phyloP scores from a whole-genome alignment of 768 basidiomycete species.

The Russula abietina region DNA sequence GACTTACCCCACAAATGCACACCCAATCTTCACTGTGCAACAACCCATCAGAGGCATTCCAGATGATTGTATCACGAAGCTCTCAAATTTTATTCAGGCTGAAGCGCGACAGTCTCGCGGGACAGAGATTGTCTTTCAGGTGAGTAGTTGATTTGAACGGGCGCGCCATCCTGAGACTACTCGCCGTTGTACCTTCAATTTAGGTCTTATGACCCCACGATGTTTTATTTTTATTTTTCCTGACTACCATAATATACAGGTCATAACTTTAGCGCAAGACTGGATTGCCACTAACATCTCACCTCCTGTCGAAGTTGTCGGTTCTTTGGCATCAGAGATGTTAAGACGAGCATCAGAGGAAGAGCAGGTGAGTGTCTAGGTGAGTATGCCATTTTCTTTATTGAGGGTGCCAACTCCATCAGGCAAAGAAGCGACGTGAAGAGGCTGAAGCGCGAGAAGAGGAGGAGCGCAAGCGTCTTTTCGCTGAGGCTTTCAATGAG shows the following conservation, averaged over 20 bases:
- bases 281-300: slow-evolving; percentile 58
- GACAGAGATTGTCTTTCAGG: slow-evolving; percentile 75
- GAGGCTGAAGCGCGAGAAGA: slow-evolving; percentile 48
- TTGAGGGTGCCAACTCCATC: background rate
- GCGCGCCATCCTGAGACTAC: background rate
- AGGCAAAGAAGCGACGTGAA: slow-evolving; percentile 42
- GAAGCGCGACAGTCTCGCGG: slow-evolving; percentile 64
- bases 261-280: slow-evolving; percentile 62
- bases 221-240: background rate
- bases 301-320: slow-evolving; percentile 52
- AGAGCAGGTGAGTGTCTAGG: slow-evolving; percentile 45
- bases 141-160: slow-evolving; percentile 31
- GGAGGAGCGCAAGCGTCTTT: slow-evolving; percentile 40
- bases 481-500: slow-evolving; percentile 54
- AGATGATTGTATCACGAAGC: slow-evolving; percentile 48
- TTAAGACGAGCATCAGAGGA: slow-evolving; percentile 63
- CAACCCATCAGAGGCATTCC: slow-evolving; percentile 57
- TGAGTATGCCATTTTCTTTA: slow-evolving; percentile 1
- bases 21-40: slow-evolving; percentile 61
- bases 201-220: background rate
- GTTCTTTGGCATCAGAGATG: slow-evolving; percentile 78
- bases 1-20: slow-evolving; percentile 71
- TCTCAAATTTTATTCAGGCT: slow-evolving; percentile 54
- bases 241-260: slow-evolving; percentile 36
- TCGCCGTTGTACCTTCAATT: background rate